Conservation (phyloP, 352 stramenopile species). For the Globisporangium okanoganense region DNA sequence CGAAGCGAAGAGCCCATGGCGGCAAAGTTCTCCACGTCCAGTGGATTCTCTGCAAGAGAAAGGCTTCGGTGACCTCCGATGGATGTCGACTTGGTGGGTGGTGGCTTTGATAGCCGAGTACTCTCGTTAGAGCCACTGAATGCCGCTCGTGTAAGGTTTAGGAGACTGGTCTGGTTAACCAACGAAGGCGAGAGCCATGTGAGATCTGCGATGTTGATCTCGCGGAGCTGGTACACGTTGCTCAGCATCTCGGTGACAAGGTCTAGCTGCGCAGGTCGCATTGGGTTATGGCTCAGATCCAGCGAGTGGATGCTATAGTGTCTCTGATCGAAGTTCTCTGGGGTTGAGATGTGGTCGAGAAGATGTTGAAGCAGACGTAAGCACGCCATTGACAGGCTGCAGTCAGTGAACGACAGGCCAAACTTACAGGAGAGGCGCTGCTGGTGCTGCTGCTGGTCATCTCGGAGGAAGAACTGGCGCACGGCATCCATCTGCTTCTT, state of each 20-base stretch:
- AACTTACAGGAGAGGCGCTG: not conserved
- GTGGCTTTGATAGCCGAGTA: not conserved
- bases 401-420: not conserved
- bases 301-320: not conserved
- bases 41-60: not conserved
- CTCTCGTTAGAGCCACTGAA: not conserved
- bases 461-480: not conserved
- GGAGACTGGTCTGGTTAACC: not conserved
- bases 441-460: not conserved
- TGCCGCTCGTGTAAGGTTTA: not conserved
- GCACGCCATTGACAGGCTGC: not conserved
- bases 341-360: not conserved
- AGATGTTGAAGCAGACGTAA: not conserved
- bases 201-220: not conserved
- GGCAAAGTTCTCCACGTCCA: not conserved
- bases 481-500: not conserved
- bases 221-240: not conserved
- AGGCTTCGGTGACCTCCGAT: not conserved
- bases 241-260: not conserved
- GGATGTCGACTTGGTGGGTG: not conserved
- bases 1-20: not conserved
- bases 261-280: not conserved
- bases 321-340: not conserved
- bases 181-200: not conserved
- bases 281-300: not conserved